Base-by-base conservation (phyloP, 148 eudicot species). In the Rhododendron ovatum region DNA sequence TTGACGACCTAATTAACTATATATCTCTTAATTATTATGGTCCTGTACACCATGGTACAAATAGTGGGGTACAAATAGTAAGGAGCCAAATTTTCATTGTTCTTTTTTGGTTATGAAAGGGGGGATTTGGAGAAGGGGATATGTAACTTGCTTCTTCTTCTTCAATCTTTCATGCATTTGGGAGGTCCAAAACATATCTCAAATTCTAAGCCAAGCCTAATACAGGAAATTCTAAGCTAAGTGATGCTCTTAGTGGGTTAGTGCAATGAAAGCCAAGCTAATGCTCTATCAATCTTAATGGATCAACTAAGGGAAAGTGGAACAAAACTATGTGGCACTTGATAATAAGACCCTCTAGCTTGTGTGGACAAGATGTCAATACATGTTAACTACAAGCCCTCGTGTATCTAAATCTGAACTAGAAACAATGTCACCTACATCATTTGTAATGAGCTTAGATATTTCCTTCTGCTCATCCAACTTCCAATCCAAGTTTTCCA, bases 401-500 rank as follows among this genome's bases (percentile, higher is more conserved):
- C 14, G 26, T 48, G 83, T 81, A 82, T 30, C 69, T 53, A 80
- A 11, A 82, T 77, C 20, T 22, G 41, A 71, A 50, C 80, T 57
- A 48, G 1, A 28, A 82, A 18, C 65, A 82, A 50, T 78, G 57
- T 67, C 41, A 65, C 95, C 81, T 90, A 95, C 97, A 86, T 95
- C 98, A 87, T 88, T 85, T 18, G 94, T 88, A 80, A 96, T 90
- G 85, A 92, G 91, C 88, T 91, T 90, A 71, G 97, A 91, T 45
- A 91, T 91, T 84, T 92, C 99, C 89, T 88, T 93, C 85, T 94
- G 99, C 90, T 96, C 98, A 86, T 96, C 99, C 85, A 96, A 76
- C 89, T 96, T 96, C 99, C 98, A 95, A 75, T 96, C 99, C 93
- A 96, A 89, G 88, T 83, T 91, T 88, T 96, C 98, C 86, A 96